Evolutionary conservation across 2,329 filamentous ascomycete genomes (phyloP).

Genomic region (Chrysoporthe austroafricana): DNA sequence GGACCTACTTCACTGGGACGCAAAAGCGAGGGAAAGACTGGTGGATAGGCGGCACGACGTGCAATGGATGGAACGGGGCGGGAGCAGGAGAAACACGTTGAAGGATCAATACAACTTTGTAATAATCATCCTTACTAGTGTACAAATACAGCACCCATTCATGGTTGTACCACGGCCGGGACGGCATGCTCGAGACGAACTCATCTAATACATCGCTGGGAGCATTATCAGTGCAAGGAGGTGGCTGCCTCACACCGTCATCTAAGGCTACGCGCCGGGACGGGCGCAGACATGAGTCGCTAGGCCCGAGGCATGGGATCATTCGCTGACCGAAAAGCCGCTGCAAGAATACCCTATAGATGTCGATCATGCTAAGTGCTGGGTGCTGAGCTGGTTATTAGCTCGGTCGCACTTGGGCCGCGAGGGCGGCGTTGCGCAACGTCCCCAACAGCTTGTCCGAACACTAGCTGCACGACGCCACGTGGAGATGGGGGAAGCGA

Average conservation of each 20-base stretch:
- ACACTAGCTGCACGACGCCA: background rate
- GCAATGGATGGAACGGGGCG: background rate
- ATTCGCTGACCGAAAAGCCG: background rate
- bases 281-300: background rate
- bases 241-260: background rate
- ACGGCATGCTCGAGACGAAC: background rate
- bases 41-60: background rate
- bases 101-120: conserved; percentile 20
- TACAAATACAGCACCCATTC: conserved; percentile 12
- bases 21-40: background rate
- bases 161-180: conserved; percentile 16
- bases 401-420: too few species aligned
- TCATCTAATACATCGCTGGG: background rate
- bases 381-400: too few species aligned
- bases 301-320: background rate
- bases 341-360: background rate
- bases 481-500: too few species aligned
- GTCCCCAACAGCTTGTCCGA: conserved; percentile 27
- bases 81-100: background rate
- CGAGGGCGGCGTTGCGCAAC: conserved; percentile 11
- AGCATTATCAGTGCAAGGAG: background rate
- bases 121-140: conserved; percentile 18
- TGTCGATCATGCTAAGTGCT: too few species aligned
- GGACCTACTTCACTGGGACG: background rate
- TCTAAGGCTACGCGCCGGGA: too few species aligned